Conservation (phyloP, 768 basidiomycete genomes). For the Pleurotus salmoneostramineus region DNA sequence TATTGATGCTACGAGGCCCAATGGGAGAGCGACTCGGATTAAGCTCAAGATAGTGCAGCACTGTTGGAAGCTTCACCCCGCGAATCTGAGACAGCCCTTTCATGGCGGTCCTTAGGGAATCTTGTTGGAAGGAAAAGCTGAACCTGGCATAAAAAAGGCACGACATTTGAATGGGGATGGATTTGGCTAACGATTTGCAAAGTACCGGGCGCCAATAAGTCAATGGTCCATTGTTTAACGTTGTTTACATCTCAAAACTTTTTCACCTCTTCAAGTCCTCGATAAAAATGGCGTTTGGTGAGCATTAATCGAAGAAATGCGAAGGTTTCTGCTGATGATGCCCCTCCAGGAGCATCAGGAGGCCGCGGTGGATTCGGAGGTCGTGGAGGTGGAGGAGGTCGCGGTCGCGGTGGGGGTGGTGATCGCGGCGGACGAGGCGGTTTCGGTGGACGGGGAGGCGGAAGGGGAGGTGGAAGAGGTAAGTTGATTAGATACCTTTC, state of each 20-base stretch:
- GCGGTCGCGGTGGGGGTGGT: constrained; percentile 24
- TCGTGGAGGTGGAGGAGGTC: constrained; percentile 30
- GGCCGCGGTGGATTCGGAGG: constrained; percentile 72
- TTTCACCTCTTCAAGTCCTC: background rate
- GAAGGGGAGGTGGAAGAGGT: constrained; percentile 19
- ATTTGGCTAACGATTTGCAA: too few relatives aligned
- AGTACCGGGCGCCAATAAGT: too few relatives aligned
- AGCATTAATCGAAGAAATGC: background rate
- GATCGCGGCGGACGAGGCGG: constrained; percentile 29
- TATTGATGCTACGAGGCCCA: too few relatives aligned
- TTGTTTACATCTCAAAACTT: background rate
- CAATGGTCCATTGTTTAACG: background rate
- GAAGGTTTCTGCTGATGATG: background rate
- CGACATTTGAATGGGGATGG: too few relatives aligned
- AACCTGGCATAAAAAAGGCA: too few relatives aligned
- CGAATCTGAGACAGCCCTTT: too few relatives aligned
- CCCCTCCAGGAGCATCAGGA: constrained; percentile 51
- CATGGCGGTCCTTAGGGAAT: too few relatives aligned
- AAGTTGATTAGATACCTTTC: constrained; percentile 23
- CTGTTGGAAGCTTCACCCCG: too few relatives aligned
- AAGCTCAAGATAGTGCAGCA: too few relatives aligned
- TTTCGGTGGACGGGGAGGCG: constrained; percentile 23
- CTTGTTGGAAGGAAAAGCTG: too few relatives aligned
- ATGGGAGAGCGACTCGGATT: too few relatives aligned
- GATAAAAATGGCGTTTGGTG: constrained; percentile 7